Conservation (phyloP, 352 stramenopile genomes). For the Globisporangium uncinulatum region DNA sequence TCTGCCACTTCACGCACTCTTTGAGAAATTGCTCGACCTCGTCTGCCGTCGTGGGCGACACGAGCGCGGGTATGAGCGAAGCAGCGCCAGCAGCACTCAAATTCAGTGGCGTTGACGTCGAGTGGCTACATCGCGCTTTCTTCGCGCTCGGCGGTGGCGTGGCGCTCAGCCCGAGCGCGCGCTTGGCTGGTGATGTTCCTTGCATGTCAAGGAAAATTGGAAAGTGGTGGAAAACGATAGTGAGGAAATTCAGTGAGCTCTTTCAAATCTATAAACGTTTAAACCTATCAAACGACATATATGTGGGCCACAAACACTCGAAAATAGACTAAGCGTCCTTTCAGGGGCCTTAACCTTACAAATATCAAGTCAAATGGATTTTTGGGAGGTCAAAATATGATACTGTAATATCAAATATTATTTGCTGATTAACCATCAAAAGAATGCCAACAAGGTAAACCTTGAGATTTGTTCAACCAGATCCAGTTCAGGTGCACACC, state of each 20-base stretch:
- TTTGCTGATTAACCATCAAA: no score
- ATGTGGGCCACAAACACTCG: background rate
- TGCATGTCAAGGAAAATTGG: background rate
- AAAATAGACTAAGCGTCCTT: no score
- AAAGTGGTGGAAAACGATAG: no score
- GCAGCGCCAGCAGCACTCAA: background rate
- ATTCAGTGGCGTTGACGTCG: background rate
- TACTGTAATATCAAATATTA: no score
- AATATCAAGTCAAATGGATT: no score
- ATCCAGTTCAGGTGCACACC: no score
- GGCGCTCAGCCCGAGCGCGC: background rate
- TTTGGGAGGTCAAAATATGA: no score
- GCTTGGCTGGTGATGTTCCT: background rate
- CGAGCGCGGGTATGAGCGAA: background rate
- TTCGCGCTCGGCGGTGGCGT: background rate
- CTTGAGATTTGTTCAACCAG: no score
- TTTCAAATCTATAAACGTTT: no score
- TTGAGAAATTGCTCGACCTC: conserved; percentile 5
- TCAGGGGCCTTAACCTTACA: no score
- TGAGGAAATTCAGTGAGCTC: background rate
- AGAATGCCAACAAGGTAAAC: no score
- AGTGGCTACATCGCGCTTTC: background rate
- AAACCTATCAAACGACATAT: no score
- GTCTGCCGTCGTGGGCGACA: conserved; percentile 3
- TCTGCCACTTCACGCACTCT: conserved; percentile 7